A percentile compares a stretch with the other conserved stretches of the same genome.
Conservation (phyloP, 306 rosid species). For the Cucumis hystrix region DNA sequence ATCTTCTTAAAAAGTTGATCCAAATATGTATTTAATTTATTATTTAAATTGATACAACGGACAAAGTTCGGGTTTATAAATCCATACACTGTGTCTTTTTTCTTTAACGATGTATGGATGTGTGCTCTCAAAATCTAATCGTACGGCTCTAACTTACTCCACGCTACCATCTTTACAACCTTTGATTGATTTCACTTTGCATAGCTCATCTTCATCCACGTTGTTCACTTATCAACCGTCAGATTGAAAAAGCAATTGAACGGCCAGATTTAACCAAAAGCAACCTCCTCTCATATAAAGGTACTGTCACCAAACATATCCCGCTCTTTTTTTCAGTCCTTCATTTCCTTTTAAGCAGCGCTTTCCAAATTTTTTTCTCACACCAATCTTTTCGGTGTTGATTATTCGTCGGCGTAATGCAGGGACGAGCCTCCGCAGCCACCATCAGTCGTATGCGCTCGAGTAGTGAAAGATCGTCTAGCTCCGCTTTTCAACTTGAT, state of each 20-base stretch:
- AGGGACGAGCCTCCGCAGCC: constrained; percentile 31
- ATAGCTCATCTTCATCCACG: constrained; percentile 6
- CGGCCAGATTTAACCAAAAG: not conserved
- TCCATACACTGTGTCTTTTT: too few species aligned
- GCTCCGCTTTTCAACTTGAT: constrained; percentile 46
- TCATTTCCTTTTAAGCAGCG: not conserved
- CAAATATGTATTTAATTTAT: too few species aligned
- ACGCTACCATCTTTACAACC: constrained; percentile 35
- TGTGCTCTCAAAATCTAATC: not conserved
- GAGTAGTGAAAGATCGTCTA: constrained; percentile 57
- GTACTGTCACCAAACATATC: not conserved
- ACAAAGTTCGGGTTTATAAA: too few species aligned
- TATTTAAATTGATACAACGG: too few species aligned
- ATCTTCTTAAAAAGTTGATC: too few species aligned
- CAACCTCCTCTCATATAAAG: constrained; percentile 5
- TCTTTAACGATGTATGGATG: not conserved
- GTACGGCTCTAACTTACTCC: constrained; percentile 16
- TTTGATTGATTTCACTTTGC: constrained; percentile 37
- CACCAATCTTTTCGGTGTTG: constrained; percentile 5
- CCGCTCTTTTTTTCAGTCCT: constrained; percentile 15
- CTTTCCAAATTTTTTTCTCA: not conserved
- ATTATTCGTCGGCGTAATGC: constrained; percentile 26
- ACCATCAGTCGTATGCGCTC: constrained; percentile 38
- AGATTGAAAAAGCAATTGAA: not conserved
- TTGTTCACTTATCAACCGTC: not conserved